Percentiles rank a stretch among this genome's conserved stretches.
These are phyloP conservation scores for Colletotrichum viniferum DNA, from an alignment of 2,329 filamentous ascomycete genomes.

Conservation along the genomic window DNA sequence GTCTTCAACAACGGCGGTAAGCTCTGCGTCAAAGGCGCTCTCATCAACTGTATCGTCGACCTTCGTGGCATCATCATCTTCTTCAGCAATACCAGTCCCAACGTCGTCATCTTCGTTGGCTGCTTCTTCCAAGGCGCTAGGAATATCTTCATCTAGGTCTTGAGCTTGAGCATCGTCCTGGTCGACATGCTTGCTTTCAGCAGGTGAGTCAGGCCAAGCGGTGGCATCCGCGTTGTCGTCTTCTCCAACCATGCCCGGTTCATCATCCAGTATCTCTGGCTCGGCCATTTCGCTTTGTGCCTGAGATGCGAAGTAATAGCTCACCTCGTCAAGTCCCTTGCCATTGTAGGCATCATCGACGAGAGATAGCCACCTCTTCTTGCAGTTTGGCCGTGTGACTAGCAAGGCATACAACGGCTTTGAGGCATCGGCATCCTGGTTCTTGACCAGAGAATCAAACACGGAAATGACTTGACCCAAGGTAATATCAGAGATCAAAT, in stretches of 20 bases:
- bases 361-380: constrained; percentile 42
- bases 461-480: constrained; percentile 46
- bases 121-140: neutral
- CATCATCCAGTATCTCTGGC: constrained; percentile 23
- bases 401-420: constrained; percentile 47
- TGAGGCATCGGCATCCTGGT: constrained; percentile 43
- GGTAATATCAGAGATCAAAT: constrained; percentile 39
- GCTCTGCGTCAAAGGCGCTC: neutral
- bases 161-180: constrained; percentile 2
- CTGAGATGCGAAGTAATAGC: constrained; percentile 37
- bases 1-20: neutral
- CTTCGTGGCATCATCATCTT: neutral
- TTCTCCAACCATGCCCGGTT: constrained; percentile 19
- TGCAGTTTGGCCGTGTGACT: constrained; percentile 42
- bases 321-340: constrained; percentile 44
- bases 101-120: constrained; percentile 1
- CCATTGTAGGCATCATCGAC: constrained; percentile 46
- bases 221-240: constrained; percentile 16
- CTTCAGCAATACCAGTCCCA: neutral
- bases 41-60: neutral
- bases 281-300: constrained; percentile 23
- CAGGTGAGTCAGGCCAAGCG: constrained; percentile 8
- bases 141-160: neutral
- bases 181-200: neutral
- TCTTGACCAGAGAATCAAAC: constrained; percentile 47